These are phyloP conservation scores for Betula pendula DNA, from an alignment of 306 rosid genomes.

Conservation along the genomic window DNA sequence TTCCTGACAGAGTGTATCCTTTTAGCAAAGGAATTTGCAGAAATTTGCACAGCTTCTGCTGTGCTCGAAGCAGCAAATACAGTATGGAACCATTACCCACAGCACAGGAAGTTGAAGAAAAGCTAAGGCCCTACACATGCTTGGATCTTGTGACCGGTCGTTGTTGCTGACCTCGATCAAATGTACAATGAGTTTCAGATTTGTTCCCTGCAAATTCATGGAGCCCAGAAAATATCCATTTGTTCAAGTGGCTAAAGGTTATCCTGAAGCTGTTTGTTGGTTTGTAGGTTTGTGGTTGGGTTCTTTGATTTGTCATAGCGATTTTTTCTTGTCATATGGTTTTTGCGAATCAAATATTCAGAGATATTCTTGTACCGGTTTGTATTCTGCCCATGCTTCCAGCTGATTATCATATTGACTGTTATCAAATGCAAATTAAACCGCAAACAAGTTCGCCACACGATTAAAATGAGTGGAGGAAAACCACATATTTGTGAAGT, in stretches of 20 bases:
- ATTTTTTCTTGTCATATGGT: slow-evolving; percentile 28
- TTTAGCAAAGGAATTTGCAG: slow-evolving; percentile 77
- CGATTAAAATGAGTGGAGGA: no score
- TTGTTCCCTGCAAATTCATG: slow-evolving; percentile 10
- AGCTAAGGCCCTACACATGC: slow-evolving; percentile 71
- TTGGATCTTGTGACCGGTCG: slow-evolving; percentile 62
- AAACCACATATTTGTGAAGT: no score
- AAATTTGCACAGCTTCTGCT: slow-evolving; percentile 81
- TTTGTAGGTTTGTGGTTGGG: slow-evolving; percentile 29
- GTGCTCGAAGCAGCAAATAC: slow-evolving; percentile 34
- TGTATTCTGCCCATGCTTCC: no score
- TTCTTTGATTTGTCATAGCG: background rate
- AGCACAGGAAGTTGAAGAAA: slow-evolving; percentile 55
- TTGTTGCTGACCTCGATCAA: slow-evolving; percentile 60
- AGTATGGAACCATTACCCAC: slow-evolving; percentile 68
- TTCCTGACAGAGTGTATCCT: slow-evolving; percentile 87
- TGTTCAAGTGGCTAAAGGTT: slow-evolving; percentile 30
- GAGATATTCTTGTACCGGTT: background rate
- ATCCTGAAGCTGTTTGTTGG: slow-evolving; percentile 22
- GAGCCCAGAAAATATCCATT: slow-evolving; percentile 19
- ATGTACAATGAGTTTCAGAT: slow-evolving; percentile 21
- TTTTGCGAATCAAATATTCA: slow-evolving; percentile 20
- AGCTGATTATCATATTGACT: background rate
- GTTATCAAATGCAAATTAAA: background rate
- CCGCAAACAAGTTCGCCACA: background rate